Conservation (phyloP, 2,329 filamentous ascomycete species). For the Pseudogymnoascus sp. region DNA sequence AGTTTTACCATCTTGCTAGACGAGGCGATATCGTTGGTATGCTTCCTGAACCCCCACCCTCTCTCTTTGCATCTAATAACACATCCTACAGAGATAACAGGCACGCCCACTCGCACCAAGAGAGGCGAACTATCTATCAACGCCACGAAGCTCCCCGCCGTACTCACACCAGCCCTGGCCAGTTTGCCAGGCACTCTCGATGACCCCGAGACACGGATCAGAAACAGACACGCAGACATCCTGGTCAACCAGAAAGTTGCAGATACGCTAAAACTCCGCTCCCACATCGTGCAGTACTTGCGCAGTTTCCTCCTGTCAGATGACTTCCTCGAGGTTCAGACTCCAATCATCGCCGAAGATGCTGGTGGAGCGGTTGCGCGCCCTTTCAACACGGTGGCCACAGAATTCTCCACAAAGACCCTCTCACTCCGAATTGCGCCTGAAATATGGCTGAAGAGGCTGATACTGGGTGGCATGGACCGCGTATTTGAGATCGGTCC, state of each 20-base stretch:
- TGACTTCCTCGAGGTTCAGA: constrained; percentile 80
- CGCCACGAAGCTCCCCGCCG: constrained; percentile 57
- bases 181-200: constrained; percentile 64
- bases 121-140: constrained; percentile 71
- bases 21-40: constrained; percentile 79
- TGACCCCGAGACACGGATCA: constrained; percentile 64
- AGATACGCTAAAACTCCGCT: constrained; percentile 66
- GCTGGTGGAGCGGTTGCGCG: constrained; percentile 84
- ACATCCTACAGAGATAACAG: constrained; percentile 47
- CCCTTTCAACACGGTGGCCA: constrained; percentile 74
- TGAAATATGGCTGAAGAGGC: constrained; percentile 87
- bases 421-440: constrained; percentile 83
- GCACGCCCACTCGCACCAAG: constrained; percentile 59
- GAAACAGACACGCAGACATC: constrained; percentile 78
- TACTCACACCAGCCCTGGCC: constrained; percentile 72
- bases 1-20: constrained; percentile 58
- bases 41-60: constrained; percentile 28
- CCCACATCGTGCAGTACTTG: constrained; percentile 65
- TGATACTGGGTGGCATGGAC: constrained; percentile 83
- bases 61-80: constrained; percentile 13
- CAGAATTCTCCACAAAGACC: constrained; percentile 63
- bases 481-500: constrained; percentile 89
- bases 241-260: constrained; percentile 63
- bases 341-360: constrained; percentile 73
- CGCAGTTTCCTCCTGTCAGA: constrained; percentile 64